Evolutionary conservation across 192 early-diverging fungal species (phyloP).

Genomic region (Coemansia erecta): DNA sequence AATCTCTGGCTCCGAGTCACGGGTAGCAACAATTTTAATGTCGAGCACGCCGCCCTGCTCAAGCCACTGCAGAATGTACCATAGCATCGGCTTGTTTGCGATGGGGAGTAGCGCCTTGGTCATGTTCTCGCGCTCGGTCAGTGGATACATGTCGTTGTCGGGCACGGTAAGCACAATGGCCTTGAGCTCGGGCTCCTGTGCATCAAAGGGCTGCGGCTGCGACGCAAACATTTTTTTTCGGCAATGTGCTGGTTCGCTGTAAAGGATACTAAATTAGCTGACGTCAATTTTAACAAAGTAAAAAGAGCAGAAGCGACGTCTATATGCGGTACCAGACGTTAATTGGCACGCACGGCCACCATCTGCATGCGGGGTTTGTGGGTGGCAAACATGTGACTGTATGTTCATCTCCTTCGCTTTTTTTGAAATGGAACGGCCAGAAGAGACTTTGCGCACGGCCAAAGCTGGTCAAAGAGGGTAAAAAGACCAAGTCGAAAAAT

Average conservation of each 20-base stretch:
- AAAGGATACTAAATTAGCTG: no score
- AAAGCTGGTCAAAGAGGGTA: no score
- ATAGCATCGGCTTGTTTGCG: slow-evolving; percentile 93
- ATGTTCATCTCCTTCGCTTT: not conserved
- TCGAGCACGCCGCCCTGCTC: slow-evolving; percentile 73
- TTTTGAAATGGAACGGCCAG: not conserved
- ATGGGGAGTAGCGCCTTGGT: slow-evolving; percentile 95
- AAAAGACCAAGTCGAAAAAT: no score
- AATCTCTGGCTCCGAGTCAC: slow-evolving; percentile 61
- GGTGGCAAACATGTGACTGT: slow-evolving; percentile 3
- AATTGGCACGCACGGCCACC: no score
- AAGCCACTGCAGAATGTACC: slow-evolving; percentile 92
- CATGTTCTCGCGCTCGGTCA: slow-evolving; percentile 76
- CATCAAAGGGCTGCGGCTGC: slow-evolving; percentile 23
- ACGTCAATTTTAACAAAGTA: no score
- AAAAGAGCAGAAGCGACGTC: no score
- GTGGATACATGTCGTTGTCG: slow-evolving; percentile 61
- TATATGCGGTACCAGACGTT: no score
- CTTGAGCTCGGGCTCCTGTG: slow-evolving; percentile 44
- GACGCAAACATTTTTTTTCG: slow-evolving; percentile 37
- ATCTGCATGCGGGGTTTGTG: not conserved
- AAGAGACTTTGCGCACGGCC: not conserved
- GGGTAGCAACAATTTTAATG: slow-evolving; percentile 76
- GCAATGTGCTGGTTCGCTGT: not conserved
- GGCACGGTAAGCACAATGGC: slow-evolving; percentile 44